Evolutionary conservation across 495 filamentous ascomycete species (phyloP).

Genomic region (Tuber aestivum): DNA sequence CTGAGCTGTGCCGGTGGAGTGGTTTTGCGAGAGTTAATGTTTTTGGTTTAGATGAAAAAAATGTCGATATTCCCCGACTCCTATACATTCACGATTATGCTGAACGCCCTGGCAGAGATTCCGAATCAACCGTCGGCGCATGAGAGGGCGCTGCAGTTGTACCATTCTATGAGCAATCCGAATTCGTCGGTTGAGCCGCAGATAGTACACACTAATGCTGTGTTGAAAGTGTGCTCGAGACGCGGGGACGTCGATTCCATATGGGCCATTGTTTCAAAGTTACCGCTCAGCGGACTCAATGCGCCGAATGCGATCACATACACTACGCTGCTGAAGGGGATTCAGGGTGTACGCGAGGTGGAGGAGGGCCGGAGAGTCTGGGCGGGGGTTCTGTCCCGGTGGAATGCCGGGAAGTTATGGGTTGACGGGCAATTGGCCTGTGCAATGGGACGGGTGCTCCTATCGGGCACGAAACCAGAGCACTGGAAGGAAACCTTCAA

Average conservation of each 20-base stretch:
- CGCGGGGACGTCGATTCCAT: constrained; percentile 66
- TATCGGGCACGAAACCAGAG: constrained; percentile 53
- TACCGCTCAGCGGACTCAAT: constrained; percentile 56
- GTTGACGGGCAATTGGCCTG: constrained; percentile 69
- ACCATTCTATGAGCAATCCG: constrained; percentile 59
- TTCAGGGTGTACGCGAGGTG: constrained; percentile 48
- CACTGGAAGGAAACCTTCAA: constrained; percentile 64
- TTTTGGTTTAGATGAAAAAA: constrained; percentile 77
- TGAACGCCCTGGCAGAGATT: constrained; percentile 63
- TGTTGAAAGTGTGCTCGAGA: constrained; percentile 69
- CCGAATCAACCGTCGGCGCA: constrained; percentile 52
- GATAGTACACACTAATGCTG: constrained; percentile 78
- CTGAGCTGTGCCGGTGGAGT: constrained; percentile 2
- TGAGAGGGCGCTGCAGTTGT: constrained; percentile 60
- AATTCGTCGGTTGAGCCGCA: constrained; percentile 57
- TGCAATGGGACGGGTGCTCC: constrained; percentile 68
- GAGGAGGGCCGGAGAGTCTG: constrained; percentile 65
- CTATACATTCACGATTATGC: constrained; percentile 73
- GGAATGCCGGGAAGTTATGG: constrained; percentile 60
- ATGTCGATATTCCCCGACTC: constrained; percentile 65
- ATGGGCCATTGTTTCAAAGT: constrained; percentile 60
- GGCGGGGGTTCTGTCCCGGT: constrained; percentile 68
- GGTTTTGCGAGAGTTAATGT: neutral
- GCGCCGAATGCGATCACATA: constrained; percentile 67
- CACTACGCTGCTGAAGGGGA: constrained; percentile 70